Evolutionary conservation across 805 yeast genomes (phyloP), one percentile per base, ranked within the genome.

Genomic region (Ogataea paraovalis): DNA sequence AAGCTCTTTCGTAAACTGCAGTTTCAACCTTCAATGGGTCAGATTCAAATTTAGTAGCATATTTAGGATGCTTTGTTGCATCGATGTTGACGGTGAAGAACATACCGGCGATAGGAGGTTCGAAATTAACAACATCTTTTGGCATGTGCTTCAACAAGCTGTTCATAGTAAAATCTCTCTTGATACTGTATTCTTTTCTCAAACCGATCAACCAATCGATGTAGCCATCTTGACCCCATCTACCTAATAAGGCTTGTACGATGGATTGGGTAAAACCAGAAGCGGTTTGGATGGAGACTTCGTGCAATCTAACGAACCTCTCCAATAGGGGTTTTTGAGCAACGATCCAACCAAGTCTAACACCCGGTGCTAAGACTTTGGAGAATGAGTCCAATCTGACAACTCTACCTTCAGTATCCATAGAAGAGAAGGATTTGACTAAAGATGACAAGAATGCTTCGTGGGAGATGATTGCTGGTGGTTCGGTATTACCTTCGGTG

Each of bases 211-310:
- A 78, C 97, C 97, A 90, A 68, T 87, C 91, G 58, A 89, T 57
- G 72, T 86, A 91, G 30, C 96, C 96, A 4, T 66, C 65, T 70
- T 90, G 97, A 46, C 96, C 96, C 97, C 97, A 90, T 57, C 85
- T 78, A 51, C 80, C 78, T 59, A 91, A 74, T 53, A 87, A 69
- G 44, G 88, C 88, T 60, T 83, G 76, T 45, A 83, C 76, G 43
- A 85, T 56, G 10, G 94, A 71, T 67, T 82, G 88, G 19, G 96
- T 71, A 64, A 89, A 79, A 7, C 97, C 97, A 3, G 90, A 76
- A 19, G 96, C 83, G 43, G 82, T 73, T 69, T 90, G 97, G 54
- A 86, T 76, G 7, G 87, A 72, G 52, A 85, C 91, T 71, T 91
- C 97, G 60, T 86, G 87, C 46, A 85, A 71, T 55, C 94, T 77